These are phyloP conservation scores for Angomonas ambiguus DNA, from an alignment of 208 protist genomes.

Conservation along the genomic window DNA sequence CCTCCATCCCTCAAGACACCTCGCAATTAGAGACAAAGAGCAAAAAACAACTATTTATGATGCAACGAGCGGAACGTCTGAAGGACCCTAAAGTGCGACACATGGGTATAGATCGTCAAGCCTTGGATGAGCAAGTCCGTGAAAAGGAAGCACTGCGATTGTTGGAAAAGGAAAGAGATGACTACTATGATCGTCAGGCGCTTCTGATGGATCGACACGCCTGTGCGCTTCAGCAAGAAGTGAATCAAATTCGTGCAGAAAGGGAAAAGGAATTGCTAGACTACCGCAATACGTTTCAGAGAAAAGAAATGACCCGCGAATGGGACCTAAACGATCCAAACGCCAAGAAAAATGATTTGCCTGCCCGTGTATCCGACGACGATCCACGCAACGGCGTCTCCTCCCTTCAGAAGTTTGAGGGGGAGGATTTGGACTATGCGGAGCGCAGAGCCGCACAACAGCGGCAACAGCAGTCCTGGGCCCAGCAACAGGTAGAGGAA, in stretches of 20 bases:
- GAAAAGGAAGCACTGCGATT: conserved; percentile 81
- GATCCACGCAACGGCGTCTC: conserved; percentile 84
- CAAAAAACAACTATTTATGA: conserved; percentile 86
- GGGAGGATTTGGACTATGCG: conserved; percentile 84
- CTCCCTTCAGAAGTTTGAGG: conserved; percentile 88
- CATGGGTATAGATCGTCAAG: conserved; percentile 90
- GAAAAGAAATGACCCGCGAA: conserved; percentile 73
- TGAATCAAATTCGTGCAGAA: conserved; percentile 67
- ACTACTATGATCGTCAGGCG: conserved; percentile 83
- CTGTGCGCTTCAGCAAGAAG: conserved; percentile 81
- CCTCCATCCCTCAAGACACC: not conserved
- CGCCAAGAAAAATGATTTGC: conserved; percentile 73
- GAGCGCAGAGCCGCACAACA: conserved; percentile 73
- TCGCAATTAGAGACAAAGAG: conserved; percentile 16
- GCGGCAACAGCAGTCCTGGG: conserved; percentile 81
- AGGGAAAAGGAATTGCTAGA: conserved; percentile 80
- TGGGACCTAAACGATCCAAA: conserved; percentile 91
- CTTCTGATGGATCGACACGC: conserved; percentile 89
- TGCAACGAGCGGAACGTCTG: conserved; percentile 85
- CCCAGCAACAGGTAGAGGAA: conserved; percentile 82
- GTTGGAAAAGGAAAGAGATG: conserved; percentile 83
- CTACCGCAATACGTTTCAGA: conserved; percentile 86
- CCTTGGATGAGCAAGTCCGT: conserved; percentile 87
- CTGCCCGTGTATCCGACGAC: conserved; percentile 81
- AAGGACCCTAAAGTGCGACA: conserved; percentile 88